Evolutionary conservation across 2,329 filamentous ascomycete genomes (phyloP), one percentile per base, ranked within the genome.

Genomic region (Trichoderma sp.): DNA sequence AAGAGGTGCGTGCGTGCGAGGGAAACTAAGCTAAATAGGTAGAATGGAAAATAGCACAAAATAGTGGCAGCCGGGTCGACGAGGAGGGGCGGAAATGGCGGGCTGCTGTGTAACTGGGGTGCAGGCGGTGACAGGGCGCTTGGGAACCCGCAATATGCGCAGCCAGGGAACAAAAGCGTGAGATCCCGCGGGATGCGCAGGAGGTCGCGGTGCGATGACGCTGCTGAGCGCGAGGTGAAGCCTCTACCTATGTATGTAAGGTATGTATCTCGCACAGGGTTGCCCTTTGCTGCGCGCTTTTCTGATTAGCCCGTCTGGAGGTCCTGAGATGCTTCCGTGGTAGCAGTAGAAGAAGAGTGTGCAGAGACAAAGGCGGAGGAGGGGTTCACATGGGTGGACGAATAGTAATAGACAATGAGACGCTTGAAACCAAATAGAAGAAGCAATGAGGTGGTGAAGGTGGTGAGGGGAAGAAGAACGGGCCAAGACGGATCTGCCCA

Each of bases 61-160:
- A 61, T 51, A 61, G 45, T 52, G 43, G 45, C 26, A 43, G 51
- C 52, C 60, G 58, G 59, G 9, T 7, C 45, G 43, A 61, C 52
- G 58, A 39, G 58, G 58, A 61, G 58, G 30, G 59, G 64, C 64
- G 64, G 64, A 66, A 66, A 66, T 58, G 64, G 64, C 60, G 60
- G 64, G 64, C 64, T 66, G 52, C 34, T 52, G 59, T 52, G 54
- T 54, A 64, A 66, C 62, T 50, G 61, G 66, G 67, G 68, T 67
- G 64, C 68, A 67, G 68, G 69, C 70, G 69, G 70, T 72, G 68
- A 70, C 68, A 24, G 67, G 66, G 62, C 51, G 59, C 50, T 51
- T 66, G 52, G 64, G 64, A 57, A 47, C 39, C 57, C 48, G 63
- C 47, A 50, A 52, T 58, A 61, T 52, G 62, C 62, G 62, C 54